A percentile compares a stretch with the other conserved stretches of the same genome.
Conservation (phyloP, 169 alveolate species). For the Ichthyophthirius multifiliis region DNA sequence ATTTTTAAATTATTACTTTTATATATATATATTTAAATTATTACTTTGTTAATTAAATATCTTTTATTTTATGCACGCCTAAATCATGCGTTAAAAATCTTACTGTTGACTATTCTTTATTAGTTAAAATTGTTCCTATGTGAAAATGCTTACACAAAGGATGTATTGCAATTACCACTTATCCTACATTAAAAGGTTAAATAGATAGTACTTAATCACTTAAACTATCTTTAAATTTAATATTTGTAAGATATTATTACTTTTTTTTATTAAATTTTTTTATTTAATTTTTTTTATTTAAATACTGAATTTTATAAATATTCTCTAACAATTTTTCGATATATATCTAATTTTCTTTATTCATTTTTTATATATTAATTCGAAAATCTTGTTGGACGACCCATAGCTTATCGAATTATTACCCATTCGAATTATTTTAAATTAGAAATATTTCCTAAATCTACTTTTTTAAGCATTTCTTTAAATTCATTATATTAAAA, state of each 20-base stretch:
- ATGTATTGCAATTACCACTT: background rate
- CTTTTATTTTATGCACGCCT: conserved; percentile 4
- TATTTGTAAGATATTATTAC: too few species aligned
- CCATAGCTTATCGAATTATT: conserved; percentile 11
- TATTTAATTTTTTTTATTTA: background rate
- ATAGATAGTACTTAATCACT: background rate
- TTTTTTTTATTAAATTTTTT: too few species aligned
- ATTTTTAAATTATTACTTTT: background rate
- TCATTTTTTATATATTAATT: background rate
- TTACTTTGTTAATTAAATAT: conserved; percentile 5
- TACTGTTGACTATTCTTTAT: background rate
- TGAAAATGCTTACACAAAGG: conserved; percentile 12
- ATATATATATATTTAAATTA: too few species aligned
- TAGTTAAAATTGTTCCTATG: conserved; percentile 4
- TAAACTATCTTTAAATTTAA: background rate
- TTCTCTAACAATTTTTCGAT: conserved; percentile 5
- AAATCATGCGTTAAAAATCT: conserved; percentile 4
- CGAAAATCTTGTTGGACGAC: conserved; percentile 11
- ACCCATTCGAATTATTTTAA: background rate
- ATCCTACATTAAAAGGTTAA: background rate
- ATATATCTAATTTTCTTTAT: background rate
- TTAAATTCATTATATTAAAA: conserved; percentile 4
- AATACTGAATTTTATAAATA: background rate
- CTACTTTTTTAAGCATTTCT: background rate
- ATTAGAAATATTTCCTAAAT: background rate